phyloP scores from a whole-genome alignment of 2,329 filamentous ascomycete genomes.

The Sphaerulina vaccinii region DNA sequence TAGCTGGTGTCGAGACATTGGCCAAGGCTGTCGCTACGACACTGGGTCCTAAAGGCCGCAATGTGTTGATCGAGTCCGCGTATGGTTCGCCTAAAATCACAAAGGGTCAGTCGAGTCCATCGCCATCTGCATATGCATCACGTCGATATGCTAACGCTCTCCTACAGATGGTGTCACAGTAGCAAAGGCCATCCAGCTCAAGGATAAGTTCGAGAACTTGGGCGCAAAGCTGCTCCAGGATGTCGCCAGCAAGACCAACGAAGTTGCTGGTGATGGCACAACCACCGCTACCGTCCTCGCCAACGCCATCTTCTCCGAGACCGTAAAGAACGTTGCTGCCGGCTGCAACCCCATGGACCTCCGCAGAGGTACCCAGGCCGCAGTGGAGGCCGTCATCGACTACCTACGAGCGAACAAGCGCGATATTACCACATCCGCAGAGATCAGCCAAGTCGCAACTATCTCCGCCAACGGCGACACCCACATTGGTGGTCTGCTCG shows the following conservation, averaged over 20 bases:
- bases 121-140: neutral
- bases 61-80: constrained; percentile 96
- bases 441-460: constrained; percentile 97
- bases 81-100: constrained; percentile 99
- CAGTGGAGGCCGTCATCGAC: constrained; percentile 90
- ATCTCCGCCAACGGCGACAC: constrained; percentile 97
- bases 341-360: constrained; percentile 99
- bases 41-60: constrained; percentile 95
- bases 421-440: constrained; percentile 94
- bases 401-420: constrained; percentile 95
- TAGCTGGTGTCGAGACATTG: constrained; percentile 93
- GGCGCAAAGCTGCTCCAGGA: constrained; percentile 95
- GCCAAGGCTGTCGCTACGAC: constrained; percentile 95
- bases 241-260: constrained; percentile 98
- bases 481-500: constrained; percentile 92
- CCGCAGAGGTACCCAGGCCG: constrained; percentile 92
- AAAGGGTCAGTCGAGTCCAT: constrained; percentile 69
- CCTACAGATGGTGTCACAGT: constrained; percentile 53
- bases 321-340: constrained; percentile 98
- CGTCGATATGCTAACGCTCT: constrained; percentile 17
- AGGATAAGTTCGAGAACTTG: constrained; percentile 99
- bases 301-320: constrained; percentile 98
- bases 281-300: constrained; percentile 97
- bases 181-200: constrained; percentile 77
- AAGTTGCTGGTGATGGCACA: constrained; percentile 96